Evolutionary conservation across 306 rosid genomes (phyloP), one percentile per base, ranked within the genome.

Genomic region (Trifolium subterraneum): DNA sequence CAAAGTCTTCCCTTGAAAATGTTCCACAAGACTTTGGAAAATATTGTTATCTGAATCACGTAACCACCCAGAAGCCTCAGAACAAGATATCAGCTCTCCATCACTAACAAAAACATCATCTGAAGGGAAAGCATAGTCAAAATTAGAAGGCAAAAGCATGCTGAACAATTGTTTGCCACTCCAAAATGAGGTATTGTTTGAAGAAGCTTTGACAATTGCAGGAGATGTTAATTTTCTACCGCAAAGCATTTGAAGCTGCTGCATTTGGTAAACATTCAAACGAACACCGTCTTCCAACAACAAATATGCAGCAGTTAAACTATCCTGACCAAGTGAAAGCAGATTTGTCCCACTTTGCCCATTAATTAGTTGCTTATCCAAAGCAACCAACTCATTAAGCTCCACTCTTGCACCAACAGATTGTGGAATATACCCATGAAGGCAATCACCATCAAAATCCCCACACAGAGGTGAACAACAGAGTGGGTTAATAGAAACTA

Each of bases 391-490:
- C 82, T 92, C 97, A 42, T 61, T 84, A 20, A 92, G 93, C 86
- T 95, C 99, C 58, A 87, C 93, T 79, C 92, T 83, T 39, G 99
- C 75, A 65, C 71, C 85, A 64, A 88, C 63, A 36, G 99, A 87
- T 74, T 95, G 97, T 36, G 99, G 92, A 87, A 95, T 78, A 78
- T 90, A 92, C 6, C 99, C 99, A 60, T 90, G 99, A 74, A 95
- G 92, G 74, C 98, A 95, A 85, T 92, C 99, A 12, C 99, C 99
- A 79, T 92, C 99, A 86, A 95, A 95, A 82, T 95, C 99, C 23
- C 97, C 99, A 63, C 96, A 90, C 50, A 95, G 75, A 47, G 99
- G 99, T 23, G 98, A 92, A 82, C 98, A 95, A 45, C 98, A 95
- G 10, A 90, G 79, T 62, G 99, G 99, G 70, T 95, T 95, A 48